phyloP scores from a whole-genome alignment of 208 protist species.

The Wallacemonas sp. region DNA sequence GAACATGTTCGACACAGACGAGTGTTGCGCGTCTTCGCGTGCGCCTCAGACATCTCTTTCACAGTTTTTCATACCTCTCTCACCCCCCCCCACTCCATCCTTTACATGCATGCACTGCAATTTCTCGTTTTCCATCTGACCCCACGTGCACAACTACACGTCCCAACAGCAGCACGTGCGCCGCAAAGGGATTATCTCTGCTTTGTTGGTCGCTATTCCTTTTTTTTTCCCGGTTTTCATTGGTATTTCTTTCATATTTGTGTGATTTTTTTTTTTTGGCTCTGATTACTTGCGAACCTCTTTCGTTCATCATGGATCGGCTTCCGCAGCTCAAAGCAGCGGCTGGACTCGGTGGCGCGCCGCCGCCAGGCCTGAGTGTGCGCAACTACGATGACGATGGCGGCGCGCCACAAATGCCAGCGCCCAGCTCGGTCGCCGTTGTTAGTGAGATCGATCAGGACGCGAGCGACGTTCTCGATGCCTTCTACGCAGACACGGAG shows the following conservation, averaged over 20 bases:
- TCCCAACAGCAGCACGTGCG: too few species aligned
- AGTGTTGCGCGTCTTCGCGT: too few species aligned
- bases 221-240: too few species aligned
- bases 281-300: conserved; percentile 7
- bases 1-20: too few species aligned
- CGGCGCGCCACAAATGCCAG: background rate
- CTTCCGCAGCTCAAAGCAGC: conserved; percentile 29
- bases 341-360: conserved; percentile 6
- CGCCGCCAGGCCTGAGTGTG: conserved; percentile 2
- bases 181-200: too few species aligned
- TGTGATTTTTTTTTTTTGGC: conserved; percentile 19
- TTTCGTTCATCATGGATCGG: conserved; percentile 27
- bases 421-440: background rate
- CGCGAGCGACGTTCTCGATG: conserved; percentile 60
- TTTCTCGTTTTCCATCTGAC: background rate
- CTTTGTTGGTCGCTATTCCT: too few species aligned
- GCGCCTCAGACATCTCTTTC: too few species aligned
- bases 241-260: conserved; percentile 4
- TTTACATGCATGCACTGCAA: background rate
- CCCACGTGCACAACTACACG: background rate
- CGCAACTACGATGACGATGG: conserved; percentile 3
- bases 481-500: conserved; percentile 61
- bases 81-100: background rate
- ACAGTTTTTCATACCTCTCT: background rate
- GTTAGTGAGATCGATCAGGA: conserved; percentile 53